Evolutionary conservation across 768 basidiomycete species (phyloP).

Genomic region (Suillus brevipes): DNA sequence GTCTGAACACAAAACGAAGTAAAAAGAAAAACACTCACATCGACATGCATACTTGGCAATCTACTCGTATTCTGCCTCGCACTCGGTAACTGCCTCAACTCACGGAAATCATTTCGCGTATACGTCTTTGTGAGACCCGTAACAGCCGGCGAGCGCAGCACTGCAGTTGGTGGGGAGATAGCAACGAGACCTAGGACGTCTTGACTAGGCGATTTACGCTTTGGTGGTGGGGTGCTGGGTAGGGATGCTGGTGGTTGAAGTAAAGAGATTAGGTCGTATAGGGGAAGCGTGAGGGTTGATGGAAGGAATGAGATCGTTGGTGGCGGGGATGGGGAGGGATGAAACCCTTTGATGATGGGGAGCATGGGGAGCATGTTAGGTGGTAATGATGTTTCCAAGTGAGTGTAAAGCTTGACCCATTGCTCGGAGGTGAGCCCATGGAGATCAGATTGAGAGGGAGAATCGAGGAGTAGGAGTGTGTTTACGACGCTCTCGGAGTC

Average conservation of each 20-base stretch:
- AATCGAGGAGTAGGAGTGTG: conserved; percentile 61
- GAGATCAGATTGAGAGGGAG: conserved; percentile 46
- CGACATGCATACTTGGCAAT: conserved; percentile 82
- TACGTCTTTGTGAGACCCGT: conserved; percentile 85
- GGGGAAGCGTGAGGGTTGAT: conserved; percentile 43
- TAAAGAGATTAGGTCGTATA: conserved; percentile 49
- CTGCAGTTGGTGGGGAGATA: conserved; percentile 68
- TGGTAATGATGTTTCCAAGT: neutral
- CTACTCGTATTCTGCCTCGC: conserved; percentile 83
- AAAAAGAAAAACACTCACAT: conserved; percentile 45
- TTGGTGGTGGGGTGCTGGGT: conserved; percentile 52
- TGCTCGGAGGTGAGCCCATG: conserved; percentile 48
- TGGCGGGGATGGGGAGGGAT: conserved; percentile 24
- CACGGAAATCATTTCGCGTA: conserved; percentile 76
- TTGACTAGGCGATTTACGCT: conserved; percentile 46
- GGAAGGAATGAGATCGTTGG: conserved; percentile 35
- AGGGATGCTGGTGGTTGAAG: conserved; percentile 39
- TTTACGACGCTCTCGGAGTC: conserved; percentile 42
- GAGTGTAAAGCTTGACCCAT: conserved; percentile 44
- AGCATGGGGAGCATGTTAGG: neutral
- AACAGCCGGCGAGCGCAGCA: conserved; percentile 69
- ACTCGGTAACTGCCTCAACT: conserved; percentile 64
- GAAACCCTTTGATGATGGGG: conserved; percentile 3
- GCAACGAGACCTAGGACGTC: conserved; percentile 61
- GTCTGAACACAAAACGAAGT: neutral